Evolutionary conservation across 1,139 yeast species (phyloP).

Genomic region (Debaryomycetaceae sp.): DNA sequence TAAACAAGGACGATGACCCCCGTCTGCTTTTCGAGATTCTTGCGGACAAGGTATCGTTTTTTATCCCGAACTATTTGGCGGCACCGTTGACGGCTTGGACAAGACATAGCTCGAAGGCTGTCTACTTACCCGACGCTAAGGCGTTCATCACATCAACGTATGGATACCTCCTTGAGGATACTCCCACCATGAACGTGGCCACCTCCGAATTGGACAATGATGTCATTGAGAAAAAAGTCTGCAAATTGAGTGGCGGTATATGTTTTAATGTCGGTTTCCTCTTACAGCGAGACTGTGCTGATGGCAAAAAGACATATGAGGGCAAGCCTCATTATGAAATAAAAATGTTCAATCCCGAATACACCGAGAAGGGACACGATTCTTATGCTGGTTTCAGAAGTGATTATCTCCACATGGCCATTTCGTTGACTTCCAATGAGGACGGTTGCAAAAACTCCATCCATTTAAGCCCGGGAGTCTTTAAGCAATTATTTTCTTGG

Average conservation of each 20-base stretch:
- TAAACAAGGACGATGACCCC: conserved; percentile 39
- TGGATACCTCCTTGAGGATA: conserved; percentile 45
- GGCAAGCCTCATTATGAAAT: conserved; percentile 72
- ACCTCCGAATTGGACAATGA: conserved; percentile 11
- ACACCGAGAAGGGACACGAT: conserved; percentile 38
- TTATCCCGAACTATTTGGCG: conserved; percentile 59
- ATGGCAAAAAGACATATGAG: conserved; percentile 43
- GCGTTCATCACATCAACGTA: conserved; percentile 45
- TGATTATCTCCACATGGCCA: conserved; percentile 39
- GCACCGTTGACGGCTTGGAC: conserved; percentile 61
- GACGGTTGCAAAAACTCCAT: conserved; percentile 38
- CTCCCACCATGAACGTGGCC: conserved; percentile 7
- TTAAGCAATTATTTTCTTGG: conserved; percentile 40
- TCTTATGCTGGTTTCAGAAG: conserved; percentile 39
- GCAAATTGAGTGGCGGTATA: conserved; percentile 59
- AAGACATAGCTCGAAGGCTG: conserved; percentile 38
- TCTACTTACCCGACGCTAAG: conserved; percentile 42
- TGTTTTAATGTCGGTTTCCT: conserved; percentile 54
- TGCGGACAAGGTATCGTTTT: conserved; percentile 38
- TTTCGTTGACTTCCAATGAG: conserved; percentile 52
- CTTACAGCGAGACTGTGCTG: conserved; percentile 42
- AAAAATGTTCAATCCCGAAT: conserved; percentile 59
- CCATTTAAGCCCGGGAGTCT: conserved; percentile 37
- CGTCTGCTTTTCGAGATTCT: conserved; percentile 32
- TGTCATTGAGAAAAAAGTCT: conserved; percentile 48